Evolutionary conservation across 345 rosid species (phyloP), one percentile per base, ranked within the genome.

Genomic region (Dipteronia dyeriana): DNA sequence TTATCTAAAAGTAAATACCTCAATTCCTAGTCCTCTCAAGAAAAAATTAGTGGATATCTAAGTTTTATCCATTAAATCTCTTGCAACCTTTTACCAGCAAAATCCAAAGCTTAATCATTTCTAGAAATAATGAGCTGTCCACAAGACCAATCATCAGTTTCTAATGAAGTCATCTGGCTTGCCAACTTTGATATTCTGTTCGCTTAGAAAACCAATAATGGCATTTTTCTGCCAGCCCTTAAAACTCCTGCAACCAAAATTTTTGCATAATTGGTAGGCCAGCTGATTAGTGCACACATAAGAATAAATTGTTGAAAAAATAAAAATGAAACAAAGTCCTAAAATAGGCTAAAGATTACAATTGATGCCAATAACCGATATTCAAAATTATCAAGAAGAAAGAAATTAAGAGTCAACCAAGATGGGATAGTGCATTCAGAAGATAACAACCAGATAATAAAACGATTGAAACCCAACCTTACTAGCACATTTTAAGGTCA

Each of bases 181-280:
- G 79, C 93, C 93, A 34, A 86, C 82, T 83, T 80, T 85, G 75
- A 95, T 88, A 70, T 84, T 87, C 84, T 77, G 84, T 80, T 92
- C 96, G 16, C 79, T 84, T 54, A 91, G 83, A 82, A 85, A 96
- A 59, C 75, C 89, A 41, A 79, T 86, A 68, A 95, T 88, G 26
- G 94, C 97, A 82, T 81, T 90, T 80, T 81, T 95, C 89, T 94
- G 97, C 99, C 98, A 90, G 68, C 97, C 68, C 84, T 95, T 94
- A 81, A 92, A 95, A 82, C 99, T 95, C 91, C 96, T 95, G 87
- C 70, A 75, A 77, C 19, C 66, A 68, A 6, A 22, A 26, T 51
- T 64, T 51, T 70, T n/a, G 61, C 20, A 53, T 76, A 7, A 67
- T 70, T 61, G 11, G 14, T 16, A 16, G 65, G 14, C 14, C 38